These are phyloP conservation scores for Cyberlindnera xishuangbannaensis DNA, from an alignment of 805 yeast species.

Conservation along the genomic window DNA sequence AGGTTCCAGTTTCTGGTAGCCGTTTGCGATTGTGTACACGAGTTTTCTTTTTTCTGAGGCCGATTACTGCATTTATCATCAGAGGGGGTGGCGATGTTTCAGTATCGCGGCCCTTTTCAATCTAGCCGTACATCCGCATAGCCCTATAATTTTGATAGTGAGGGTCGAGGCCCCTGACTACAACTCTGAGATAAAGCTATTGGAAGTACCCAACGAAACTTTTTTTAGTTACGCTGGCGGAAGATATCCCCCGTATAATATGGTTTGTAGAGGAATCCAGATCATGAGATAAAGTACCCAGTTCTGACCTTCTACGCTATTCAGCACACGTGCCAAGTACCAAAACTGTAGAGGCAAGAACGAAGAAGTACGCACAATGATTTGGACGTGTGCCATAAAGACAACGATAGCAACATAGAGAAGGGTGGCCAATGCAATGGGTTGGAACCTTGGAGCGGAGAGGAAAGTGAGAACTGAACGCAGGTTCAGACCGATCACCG, in stretches of 20 bases:
- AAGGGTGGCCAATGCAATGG: constrained; percentile 37
- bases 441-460: constrained; percentile 34
- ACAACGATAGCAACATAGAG: constrained; percentile 45
- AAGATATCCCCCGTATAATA: constrained; percentile 71
- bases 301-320: constrained; percentile 26
- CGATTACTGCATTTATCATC: no score
- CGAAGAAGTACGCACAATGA: constrained; percentile 71
- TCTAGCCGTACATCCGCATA: neutral
- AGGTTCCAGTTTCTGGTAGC: no score
- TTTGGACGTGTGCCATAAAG: constrained; percentile 77
- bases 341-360: constrained; percentile 74
- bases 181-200: no score
- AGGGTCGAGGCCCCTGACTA: no score
- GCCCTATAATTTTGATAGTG: neutral
- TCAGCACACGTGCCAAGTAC: constrained; percentile 47
- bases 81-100: no score
- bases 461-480: constrained; percentile 36
- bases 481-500: no score
- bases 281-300: constrained; percentile 45
- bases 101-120: no score
- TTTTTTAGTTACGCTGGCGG: constrained; percentile 98
- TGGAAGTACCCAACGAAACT: no score
- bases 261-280: constrained; percentile 68
- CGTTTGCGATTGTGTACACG: neutral
- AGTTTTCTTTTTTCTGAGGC: neutral